Conservation (phyloP, 768 basidiomycete genomes). For the Hirschioporus abietinus region DNA sequence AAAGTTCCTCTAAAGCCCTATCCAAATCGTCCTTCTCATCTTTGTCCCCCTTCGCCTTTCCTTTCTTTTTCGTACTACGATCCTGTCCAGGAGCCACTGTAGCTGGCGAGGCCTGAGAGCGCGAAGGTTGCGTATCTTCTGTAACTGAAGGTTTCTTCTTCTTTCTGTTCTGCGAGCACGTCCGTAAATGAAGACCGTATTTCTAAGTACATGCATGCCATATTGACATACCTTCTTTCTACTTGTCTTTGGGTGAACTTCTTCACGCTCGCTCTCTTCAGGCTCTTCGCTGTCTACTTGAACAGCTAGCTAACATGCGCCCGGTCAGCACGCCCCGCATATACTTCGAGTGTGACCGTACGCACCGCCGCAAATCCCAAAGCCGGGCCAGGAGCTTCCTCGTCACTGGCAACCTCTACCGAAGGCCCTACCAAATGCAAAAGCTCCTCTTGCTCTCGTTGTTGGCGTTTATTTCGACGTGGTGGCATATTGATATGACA, state of each 20-base stretch:
- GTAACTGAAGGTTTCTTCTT: slow-evolving; percentile 14
- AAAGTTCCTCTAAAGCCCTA: slow-evolving; percentile 78
- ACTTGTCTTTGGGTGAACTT: not conserved
- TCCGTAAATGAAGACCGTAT: not conserved
- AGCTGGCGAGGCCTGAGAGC: no score
- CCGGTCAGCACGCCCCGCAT: not conserved
- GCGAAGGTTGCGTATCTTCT: not conserved
- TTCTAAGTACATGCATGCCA: not conserved
- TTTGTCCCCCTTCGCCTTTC: slow-evolving; percentile 46
- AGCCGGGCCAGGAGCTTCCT: slow-evolving; percentile 14
- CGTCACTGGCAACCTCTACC: slow-evolving; percentile 31
- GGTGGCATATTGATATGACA: no score
- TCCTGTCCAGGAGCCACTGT: not conserved
- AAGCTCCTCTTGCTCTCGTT: slow-evolving; percentile 80
- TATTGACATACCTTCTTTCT: not conserved
- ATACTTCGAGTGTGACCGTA: slow-evolving; percentile 2
- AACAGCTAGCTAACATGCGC: not conserved
- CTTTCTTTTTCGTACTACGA: slow-evolving; percentile 38
- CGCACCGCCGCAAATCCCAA: slow-evolving; percentile 9
- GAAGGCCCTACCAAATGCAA: slow-evolving; percentile 40
- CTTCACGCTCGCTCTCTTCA: not conserved
- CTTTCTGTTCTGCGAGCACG: slow-evolving; percentile 23
- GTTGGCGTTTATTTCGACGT: slow-evolving; percentile 78
- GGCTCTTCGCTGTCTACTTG: not conserved
- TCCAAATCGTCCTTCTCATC: slow-evolving; percentile 76